Percentiles rank a stretch among this genome's conserved stretches.
phyloP scores from a whole-genome alignment of 2,329 filamentous ascomycete species.

The Sclerotiophoma versabilis region DNA sequence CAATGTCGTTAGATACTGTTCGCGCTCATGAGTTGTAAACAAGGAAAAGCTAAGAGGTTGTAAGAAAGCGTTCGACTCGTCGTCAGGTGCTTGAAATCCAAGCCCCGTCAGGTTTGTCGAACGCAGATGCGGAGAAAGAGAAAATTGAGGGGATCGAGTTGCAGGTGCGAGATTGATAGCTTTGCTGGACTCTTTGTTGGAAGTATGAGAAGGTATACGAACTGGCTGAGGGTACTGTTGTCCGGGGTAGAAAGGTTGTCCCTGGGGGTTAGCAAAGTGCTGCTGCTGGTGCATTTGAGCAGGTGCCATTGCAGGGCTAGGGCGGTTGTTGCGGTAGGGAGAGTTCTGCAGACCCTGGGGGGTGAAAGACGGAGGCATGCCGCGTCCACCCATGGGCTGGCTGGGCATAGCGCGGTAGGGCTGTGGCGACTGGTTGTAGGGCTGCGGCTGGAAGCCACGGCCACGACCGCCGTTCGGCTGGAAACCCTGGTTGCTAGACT shows the following conservation, averaged over 20 bases:
- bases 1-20: constrained; percentile 72
- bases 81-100: constrained; percentile 25
- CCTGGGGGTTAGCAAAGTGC: constrained; percentile 56
- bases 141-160: constrained; percentile 22
- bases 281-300: constrained; percentile 72
- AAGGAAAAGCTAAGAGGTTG: constrained; percentile 60
- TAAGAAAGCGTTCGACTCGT: constrained; percentile 35
- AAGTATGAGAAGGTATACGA: constrained; percentile 60
- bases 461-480: constrained; percentile 56
- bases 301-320: constrained; percentile 63
- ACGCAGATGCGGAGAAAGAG: constrained; percentile 15
- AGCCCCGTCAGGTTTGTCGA: constrained; percentile 25
- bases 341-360: constrained; percentile 63
- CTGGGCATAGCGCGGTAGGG: constrained; percentile 61
- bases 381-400: constrained; percentile 58
- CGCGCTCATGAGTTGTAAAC: constrained; percentile 73
- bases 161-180: constrained; percentile 21
- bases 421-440: constrained; percentile 63
- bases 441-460: constrained; percentile 56
- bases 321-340: constrained; percentile 62
- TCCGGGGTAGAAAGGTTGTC: constrained; percentile 69
- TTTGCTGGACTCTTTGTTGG: constrained; percentile 29
- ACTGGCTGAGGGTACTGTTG: constrained; percentile 67
- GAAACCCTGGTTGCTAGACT: constrained; percentile 68
- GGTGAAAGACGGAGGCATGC: constrained; percentile 62